Base-by-base conservation (phyloP, 306 rosid genomes). In the Urtica urens region DNA sequence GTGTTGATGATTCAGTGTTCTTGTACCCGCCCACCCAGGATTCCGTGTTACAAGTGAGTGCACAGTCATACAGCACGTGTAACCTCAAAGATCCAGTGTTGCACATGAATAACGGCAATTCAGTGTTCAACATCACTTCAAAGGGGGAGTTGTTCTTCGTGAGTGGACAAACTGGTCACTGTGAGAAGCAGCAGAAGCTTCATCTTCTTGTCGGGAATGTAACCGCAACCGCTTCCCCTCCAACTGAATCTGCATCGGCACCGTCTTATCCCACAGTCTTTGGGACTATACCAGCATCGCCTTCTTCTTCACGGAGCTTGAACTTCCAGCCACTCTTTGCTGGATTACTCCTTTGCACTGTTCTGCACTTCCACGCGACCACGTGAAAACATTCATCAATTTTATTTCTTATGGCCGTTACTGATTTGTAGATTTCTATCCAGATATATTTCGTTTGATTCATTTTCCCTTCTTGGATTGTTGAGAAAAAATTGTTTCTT, bases 11-110 rank as follows among this genome's bases (percentile, higher is more conserved):
- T 42, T 55, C 72, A 90, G 95, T 79, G 83, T 90, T 90, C 66
- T 63, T 90, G 21, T 90, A 85, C 59, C 94, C 99, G 58, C 99
- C 99, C 43, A 85, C 94, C 49, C 83, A 82, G 78, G 99, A 90
- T 66, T 90, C 99, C 11, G 69, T 85, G 63, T 78, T 90, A 63
- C 99, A 85, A 77, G 85, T 85, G 0, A 77, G 79, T 6, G 45
- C 59, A 31, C 68, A 75, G 50, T 71, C 87, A 10, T 82, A 64
- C 83, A 63, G 51, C 53, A 74, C 58, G 53, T 85, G 99, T 78
- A 78, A 77, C 71, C 58, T 71, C 50, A 77, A 73, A 68, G 65
- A 90, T 73, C 96, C 99, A 2, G 73, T 90, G 44, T 58, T 85
- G 73, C 58, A 46, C 40, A 79, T 81, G 78, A 67, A 71, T 75